Base-by-base conservation (phyloP, 2,329 filamentous ascomycete species). In the Nigrograna mackinnonii region DNA sequence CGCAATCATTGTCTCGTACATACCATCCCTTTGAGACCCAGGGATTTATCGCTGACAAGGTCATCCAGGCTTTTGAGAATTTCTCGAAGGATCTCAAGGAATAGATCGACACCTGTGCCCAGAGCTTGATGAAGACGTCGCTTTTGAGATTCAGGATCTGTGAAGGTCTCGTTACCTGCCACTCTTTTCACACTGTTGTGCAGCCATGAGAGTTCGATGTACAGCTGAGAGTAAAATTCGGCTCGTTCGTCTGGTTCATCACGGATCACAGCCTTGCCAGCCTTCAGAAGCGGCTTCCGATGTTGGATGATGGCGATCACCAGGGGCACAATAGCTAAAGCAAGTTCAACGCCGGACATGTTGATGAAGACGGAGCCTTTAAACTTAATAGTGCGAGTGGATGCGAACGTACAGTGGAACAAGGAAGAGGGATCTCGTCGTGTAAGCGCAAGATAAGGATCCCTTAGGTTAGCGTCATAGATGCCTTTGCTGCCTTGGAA, bases 261-360 rank as follows among this genome's bases (percentile, higher is more conserved):
- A 20, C 19, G 6, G 28, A 17, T 22, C n/a, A 45, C 6, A 19
- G 31, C 33, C 22, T 26, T 45, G 20, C 32, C 24, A 13, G n/a
- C 37, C 11, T 32, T 16, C 6, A n/a, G 5, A 13, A 37, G 2
- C 11, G 26, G 28, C 22, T 18, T 26, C 18, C 22, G 36, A 24
- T 45, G 37, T 17, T 45, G 20, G 11, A 35, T 22, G 11, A 33
- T 16, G 4, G 22, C 39, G 21, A 46, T 46, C 3, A 46, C 26
- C 3, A 46, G 33, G 6, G 43, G 43, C 18, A 46, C 22, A 14
- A 46, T 30, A 6, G 43, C 43, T 31, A 46, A 40, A 12, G 39
- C 43, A 9, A 46, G 39, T 16, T 39, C 39, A 11, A 35, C 22
- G 6, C 35, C 43, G 14, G 35, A 18, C 31, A 46, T 32, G 6